Base-by-base conservation (phyloP, 2,329 filamentous ascomycete genomes). In the Alternaria triticimaculans region DNA sequence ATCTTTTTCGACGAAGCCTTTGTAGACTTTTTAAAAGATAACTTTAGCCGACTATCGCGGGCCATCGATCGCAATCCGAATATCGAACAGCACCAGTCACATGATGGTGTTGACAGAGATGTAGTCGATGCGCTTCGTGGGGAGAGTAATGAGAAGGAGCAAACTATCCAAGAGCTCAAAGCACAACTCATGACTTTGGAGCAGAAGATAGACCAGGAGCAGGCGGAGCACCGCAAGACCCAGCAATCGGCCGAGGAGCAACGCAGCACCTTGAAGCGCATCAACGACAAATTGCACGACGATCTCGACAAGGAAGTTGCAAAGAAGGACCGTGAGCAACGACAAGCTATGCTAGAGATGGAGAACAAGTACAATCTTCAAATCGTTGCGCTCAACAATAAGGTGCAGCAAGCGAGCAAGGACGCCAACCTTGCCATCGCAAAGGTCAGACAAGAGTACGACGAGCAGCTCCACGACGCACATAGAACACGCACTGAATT, bases 21-120 rank as follows among this genome's bases (percentile, higher is more conserved):
- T 79, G 89, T 99, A 59, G 92, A 97, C 64, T 97, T 98, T 73
- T 88, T 97, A 73, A 97, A 97, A 75, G 94, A 98, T 74, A 97
- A 97, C 76, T 98, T 96, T 77, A 95, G 92, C 73, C 90, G 94
- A 9, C 83, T 97, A 62, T 84, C 91, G 43, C 89, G 93, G 66
- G 92, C 93, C 14, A 92, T 99, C 71, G 96, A 99, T 80, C 90
- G 95, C 64, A 93, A 97, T 66, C 96, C 96, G 1, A 93, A 90
- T 1, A 84, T 96, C 64, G 96, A 99, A 77, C 90, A 96, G 25
- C 91, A 93, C 0, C 85, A 94, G 60, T 92, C 94, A 11, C 90
- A 96, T 70, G 94, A 95, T 73, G 95, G 95, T 5, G 92, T 99
- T 41, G 97, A 96, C n/a, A 88, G 95, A 44, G 93, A 98, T 73